These are phyloP conservation scores for Lentinula boryana DNA, from an alignment of 768 basidiomycete species.

Conservation along the genomic window DNA sequence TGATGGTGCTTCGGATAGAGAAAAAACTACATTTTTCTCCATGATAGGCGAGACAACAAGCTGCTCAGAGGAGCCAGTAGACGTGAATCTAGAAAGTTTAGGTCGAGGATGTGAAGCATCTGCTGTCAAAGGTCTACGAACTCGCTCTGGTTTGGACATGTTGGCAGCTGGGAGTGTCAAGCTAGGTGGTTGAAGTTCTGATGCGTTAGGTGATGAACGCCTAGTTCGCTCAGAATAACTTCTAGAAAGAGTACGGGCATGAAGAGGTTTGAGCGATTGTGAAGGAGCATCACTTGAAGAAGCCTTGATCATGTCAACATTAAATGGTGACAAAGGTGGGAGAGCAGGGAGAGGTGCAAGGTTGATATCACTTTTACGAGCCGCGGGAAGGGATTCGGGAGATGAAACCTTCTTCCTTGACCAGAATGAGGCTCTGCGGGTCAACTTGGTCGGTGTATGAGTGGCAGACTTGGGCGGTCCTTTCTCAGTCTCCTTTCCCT, in stretches of 20 bases:
- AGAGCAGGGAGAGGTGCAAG: constrained; percentile 31
- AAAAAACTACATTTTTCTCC: constrained; percentile 2
- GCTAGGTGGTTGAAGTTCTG: background rate
- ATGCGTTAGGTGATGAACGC: background rate
- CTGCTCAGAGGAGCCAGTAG: constrained; percentile 1
- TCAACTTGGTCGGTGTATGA: constrained; percentile 31
- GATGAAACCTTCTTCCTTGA: constrained; percentile 37
- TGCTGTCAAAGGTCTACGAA: constrained; percentile 8
- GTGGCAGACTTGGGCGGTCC: constrained; percentile 7
- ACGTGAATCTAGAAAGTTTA: background rate
- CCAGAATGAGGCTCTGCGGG: constrained; percentile 68
- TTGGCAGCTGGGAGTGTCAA: background rate
- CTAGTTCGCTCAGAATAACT: constrained; percentile 33
- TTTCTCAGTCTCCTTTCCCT: constrained; percentile 33
- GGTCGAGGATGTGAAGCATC: background rate
- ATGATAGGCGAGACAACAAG: constrained; percentile 12
- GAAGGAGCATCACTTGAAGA: constrained; percentile 5
- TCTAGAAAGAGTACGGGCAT: constrained; percentile 31
- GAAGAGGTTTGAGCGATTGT: constrained; percentile 10
- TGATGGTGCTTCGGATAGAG: constrained; percentile 9
- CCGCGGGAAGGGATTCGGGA: background rate
- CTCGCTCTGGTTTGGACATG: background rate
- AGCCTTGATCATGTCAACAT: constrained; percentile 23
- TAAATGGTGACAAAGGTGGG: constrained; percentile 38
- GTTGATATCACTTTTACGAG: constrained; percentile 1